phyloP scores from a whole-genome alignment of 768 basidiomycete genomes.

The Suillus spraguei region DNA sequence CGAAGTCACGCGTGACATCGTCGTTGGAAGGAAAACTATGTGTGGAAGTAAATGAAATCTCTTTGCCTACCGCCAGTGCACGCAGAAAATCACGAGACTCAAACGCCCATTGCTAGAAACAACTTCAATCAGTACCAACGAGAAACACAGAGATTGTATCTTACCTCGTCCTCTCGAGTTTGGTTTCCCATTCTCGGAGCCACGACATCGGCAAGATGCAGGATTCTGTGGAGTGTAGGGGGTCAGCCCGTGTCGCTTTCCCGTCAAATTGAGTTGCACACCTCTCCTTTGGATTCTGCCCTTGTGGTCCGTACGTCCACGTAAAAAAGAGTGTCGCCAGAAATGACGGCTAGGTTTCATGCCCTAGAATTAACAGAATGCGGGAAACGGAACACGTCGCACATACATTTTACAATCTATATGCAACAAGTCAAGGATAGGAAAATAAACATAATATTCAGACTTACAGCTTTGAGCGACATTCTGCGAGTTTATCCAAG shows the following conservation, averaged over 20 bases:
- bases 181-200: conserved; percentile 86
- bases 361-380: conserved; percentile 24
- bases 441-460: neutral
- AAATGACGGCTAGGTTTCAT: conserved; percentile 71
- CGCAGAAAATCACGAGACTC: conserved; percentile 94
- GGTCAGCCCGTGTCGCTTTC: conserved; percentile 18
- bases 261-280: conserved; percentile 31
- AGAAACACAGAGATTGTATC: conserved; percentile 11
- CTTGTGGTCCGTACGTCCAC: conserved; percentile 75
- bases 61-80: conserved; percentile 83
- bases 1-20: conserved; percentile 78
- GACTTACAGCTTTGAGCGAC: conserved; percentile 77
- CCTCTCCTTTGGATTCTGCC: conserved; percentile 92
- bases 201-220: conserved; percentile 86
- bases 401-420: conserved; percentile 65
- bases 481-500: conserved; percentile 37
- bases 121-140: conserved; percentile 11
- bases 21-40: conserved; percentile 81
- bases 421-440: neutral
- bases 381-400: conserved; percentile 2
- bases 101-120: conserved; percentile 81
- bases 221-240: conserved; percentile 52
- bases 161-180: conserved; percentile 86
- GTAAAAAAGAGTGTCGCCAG: conserved; percentile 88
- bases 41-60: conserved; percentile 80